Percentiles rank a stretch among this genome's conserved stretches.
Conservation (phyloP, 768 basidiomycete species). For the Tricholoma sp. region DNA sequence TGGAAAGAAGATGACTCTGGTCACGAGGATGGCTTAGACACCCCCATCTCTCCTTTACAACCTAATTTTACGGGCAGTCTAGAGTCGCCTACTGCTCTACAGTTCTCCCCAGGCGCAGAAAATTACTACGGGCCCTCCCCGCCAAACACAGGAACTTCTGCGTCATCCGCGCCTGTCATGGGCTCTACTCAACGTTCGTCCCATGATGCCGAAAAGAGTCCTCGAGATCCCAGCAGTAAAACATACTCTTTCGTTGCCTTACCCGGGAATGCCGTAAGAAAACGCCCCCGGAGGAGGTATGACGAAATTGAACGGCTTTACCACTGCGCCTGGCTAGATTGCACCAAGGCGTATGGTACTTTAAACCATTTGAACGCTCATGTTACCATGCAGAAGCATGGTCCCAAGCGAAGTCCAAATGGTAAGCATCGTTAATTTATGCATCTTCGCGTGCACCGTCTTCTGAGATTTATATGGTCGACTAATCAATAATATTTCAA, state of each 20-base stretch:
- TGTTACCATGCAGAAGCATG: slow-evolving; percentile 98
- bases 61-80: slow-evolving; percentile 44
- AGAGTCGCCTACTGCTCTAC: slow-evolving; percentile 31
- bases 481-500: slow-evolving; percentile 27
- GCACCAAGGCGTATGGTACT: slow-evolving; percentile 86
- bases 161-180: slow-evolving; percentile 37
- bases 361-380: slow-evolving; percentile 98
- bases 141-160: slow-evolving; percentile 57
- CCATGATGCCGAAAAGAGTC: slow-evolving; percentile 17
- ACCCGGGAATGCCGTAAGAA: slow-evolving; percentile 76
- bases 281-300: slow-evolving; percentile 79
- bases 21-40: slow-evolving; percentile 32
- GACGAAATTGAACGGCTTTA: slow-evolving; percentile 97
- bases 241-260: slow-evolving; percentile 81
- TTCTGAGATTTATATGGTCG: slow-evolving; percentile 5
- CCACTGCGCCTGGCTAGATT: slow-evolving; percentile 75
- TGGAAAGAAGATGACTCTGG: slow-evolving; percentile 33
- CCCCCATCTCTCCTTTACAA: slow-evolving; percentile 52
- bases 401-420: slow-evolving; percentile 79
- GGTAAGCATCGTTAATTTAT: slow-evolving; percentile 47
- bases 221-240: slow-evolving; percentile 45
- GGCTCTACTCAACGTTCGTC: slow-evolving; percentile 24
- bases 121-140: slow-evolving; percentile 58
- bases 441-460: slow-evolving; percentile 5
- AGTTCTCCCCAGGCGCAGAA: slow-evolving; percentile 42